Conservation (phyloP, 192 early-diverging fungal species). For the Coemansia sp. region DNA sequence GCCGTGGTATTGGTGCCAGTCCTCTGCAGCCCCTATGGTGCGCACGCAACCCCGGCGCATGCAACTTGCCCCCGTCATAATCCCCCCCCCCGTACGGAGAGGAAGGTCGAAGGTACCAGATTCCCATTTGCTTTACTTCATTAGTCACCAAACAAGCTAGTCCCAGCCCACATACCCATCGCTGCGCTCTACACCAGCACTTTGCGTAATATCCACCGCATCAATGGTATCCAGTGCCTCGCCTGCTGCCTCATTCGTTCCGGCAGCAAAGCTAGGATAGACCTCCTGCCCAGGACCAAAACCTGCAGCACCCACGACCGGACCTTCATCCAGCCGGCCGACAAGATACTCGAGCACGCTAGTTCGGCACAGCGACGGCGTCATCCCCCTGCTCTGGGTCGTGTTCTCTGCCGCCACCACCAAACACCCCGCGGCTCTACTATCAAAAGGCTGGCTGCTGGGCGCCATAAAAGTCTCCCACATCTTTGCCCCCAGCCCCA, state of each 20-base stretch:
- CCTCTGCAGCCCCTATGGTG: constrained; percentile 73
- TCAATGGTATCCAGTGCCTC: neutral
- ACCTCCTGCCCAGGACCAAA: neutral
- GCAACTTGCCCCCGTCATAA: constrained; percentile 27
- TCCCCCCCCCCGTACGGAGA: neutral
- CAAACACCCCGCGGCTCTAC: constrained; percentile 9
- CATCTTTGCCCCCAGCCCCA: constrained; percentile 7
- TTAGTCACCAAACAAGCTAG: neutral
- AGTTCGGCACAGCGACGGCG: constrained; percentile 19
- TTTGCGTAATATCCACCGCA: neutral
- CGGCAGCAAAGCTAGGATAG: neutral
- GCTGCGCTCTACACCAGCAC: neutral
- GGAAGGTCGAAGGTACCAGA: no score
- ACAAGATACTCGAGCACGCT: constrained; percentile 25
- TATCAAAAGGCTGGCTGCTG: neutral
- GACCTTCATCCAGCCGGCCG: constrained; percentile 14
- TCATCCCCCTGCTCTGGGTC: constrained; percentile 22
- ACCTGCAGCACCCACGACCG: constrained; percentile 2
- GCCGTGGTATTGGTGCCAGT: constrained; percentile 59
- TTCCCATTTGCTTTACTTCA: neutral
- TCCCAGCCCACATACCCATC: constrained; percentile 8
- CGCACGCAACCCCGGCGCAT: constrained; percentile 53
- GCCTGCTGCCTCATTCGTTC: neutral
- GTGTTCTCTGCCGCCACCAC: constrained; percentile 16
- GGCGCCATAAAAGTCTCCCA: constrained; percentile 18